These are phyloP conservation scores for Wickerhamiella sergipiensis DNA, from an alignment of 805 yeast species.

Conservation along the genomic window DNA sequence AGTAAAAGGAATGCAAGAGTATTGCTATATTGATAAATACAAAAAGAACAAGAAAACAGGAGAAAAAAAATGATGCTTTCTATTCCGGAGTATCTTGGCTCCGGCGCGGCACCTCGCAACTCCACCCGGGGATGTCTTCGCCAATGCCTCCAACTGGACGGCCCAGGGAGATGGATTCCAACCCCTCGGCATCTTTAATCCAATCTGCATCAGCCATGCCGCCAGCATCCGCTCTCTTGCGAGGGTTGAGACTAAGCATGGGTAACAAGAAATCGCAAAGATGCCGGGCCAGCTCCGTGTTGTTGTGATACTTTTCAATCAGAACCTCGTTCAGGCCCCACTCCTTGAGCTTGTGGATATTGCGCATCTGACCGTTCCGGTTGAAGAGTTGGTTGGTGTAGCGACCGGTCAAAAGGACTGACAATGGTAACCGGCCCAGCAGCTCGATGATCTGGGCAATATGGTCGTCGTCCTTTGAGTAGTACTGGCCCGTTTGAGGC, in stretches of 20 bases:
- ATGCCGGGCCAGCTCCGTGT: conserved; percentile 52
- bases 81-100: not conserved
- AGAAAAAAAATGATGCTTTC: not conserved
- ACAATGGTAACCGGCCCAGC: conserved; percentile 52
- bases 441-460: conserved; percentile 88
- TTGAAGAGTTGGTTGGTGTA: conserved; percentile 52
- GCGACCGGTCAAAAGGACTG: conserved; percentile 44
- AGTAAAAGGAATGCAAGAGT: conserved; percentile 17
- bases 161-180: conserved; percentile 56
- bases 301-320: conserved; percentile 69
- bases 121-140: conserved; percentile 87
- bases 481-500: conserved; percentile 47
- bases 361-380: conserved; percentile 52
- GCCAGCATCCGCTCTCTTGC: conserved; percentile 83
- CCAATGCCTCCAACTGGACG: conserved; percentile 72
- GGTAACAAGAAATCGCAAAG: conserved; percentile 70
- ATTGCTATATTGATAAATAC: conserved; percentile 19
- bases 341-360: conserved; percentile 69
- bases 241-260: conserved; percentile 72
- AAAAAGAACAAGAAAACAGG: not conserved
- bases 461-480: conserved; percentile 88
- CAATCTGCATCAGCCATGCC: conserved; percentile 84
- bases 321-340: conserved; percentile 82
- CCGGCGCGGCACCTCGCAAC: conserved; percentile 35
- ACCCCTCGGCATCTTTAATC: conserved; percentile 61